phyloP scores from a whole-genome alignment of 225 moss, liverwort and hornwort genomes.

The Physcomitrium patens region DNA sequence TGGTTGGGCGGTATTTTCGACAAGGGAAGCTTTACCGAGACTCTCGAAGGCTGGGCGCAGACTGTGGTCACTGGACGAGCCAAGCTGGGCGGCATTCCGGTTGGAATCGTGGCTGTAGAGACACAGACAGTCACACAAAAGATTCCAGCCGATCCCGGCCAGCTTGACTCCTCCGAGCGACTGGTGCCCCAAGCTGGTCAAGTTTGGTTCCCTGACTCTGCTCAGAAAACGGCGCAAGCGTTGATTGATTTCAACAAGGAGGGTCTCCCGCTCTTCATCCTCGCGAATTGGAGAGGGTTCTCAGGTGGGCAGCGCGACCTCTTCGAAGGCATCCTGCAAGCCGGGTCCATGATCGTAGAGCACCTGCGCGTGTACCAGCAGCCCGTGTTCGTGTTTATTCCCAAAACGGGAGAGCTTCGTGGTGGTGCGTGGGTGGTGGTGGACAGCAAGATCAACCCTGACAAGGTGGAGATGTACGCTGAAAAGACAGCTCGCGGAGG shows the following conservation, averaged over 20 bases:
- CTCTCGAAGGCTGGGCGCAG: slow-evolving; percentile 97
- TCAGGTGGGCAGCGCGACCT: slow-evolving; percentile 93
- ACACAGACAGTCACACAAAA: slow-evolving; percentile 90
- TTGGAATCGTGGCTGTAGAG: slow-evolving; percentile 89
- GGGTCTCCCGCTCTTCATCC: slow-evolving; percentile 86
- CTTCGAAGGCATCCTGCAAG: slow-evolving; percentile 97
- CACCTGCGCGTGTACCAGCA: slow-evolving; percentile 85
- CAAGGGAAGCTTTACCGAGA: slow-evolving; percentile 85
- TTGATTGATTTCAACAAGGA: slow-evolving; percentile 93
- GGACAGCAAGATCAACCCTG: slow-evolving; percentile 90
- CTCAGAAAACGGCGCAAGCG: slow-evolving; percentile 89
- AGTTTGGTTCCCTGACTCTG: slow-evolving; percentile 98
- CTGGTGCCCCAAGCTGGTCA: slow-evolving; percentile 95
- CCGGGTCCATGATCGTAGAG: slow-evolving; percentile 92
- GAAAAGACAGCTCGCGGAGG: slow-evolving; percentile 80
- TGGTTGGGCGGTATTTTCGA: slow-evolving; percentile 95
- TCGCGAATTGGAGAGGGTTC: slow-evolving; percentile 96
- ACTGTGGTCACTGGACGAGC: slow-evolving; percentile 93
- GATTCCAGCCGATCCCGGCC: slow-evolving; percentile 93
- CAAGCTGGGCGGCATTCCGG: slow-evolving; percentile 82
- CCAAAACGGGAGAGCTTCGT: slow-evolving; percentile 90
- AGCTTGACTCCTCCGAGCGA: slow-evolving; percentile 85
- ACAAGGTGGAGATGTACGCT: slow-evolving; percentile 97
- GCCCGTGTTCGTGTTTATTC: slow-evolving; percentile 94
- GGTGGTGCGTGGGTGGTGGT: slow-evolving; percentile 99